Conservation (phyloP, 192 early-diverging fungal species). For the Funneliformis geosporum region DNA sequence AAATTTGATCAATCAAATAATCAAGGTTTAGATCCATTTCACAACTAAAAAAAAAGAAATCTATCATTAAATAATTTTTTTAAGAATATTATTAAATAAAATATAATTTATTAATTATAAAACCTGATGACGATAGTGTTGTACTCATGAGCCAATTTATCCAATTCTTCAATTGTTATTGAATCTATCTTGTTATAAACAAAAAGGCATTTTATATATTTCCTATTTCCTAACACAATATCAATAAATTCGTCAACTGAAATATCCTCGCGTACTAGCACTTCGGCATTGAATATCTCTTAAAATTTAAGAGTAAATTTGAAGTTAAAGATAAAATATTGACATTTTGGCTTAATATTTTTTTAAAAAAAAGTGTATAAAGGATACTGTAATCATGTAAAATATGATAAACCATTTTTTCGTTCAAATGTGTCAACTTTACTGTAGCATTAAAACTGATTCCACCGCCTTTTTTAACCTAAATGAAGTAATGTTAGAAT, state of each 20-base stretch:
- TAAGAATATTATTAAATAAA: background rate
- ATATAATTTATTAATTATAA: background rate
- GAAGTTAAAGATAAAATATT: background rate
- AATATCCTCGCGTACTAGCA: slow-evolving; percentile 95
- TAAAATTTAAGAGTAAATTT: slow-evolving; percentile 10
- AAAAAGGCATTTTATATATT: slow-evolving; percentile 95
- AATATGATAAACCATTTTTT: slow-evolving; percentile 91
- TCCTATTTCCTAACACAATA: slow-evolving; percentile 96
- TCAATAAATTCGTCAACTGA: slow-evolving; percentile 98
- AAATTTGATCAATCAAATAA: slow-evolving; percentile 86
- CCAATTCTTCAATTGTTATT: slow-evolving; percentile 93
- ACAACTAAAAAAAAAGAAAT: slow-evolving; percentile 52
- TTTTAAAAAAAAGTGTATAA: background rate
- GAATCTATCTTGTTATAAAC: slow-evolving; percentile 98
- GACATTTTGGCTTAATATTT: background rate
- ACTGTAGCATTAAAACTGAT: slow-evolving; percentile 91
- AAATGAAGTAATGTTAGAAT: background rate
- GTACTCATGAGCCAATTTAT: slow-evolving; percentile 85
- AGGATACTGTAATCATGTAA: slow-evolving; percentile 88
- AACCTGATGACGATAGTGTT: slow-evolving; percentile 82
- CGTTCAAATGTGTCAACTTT: slow-evolving; percentile 83
- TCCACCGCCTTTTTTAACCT: slow-evolving; percentile 94
- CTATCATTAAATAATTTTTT: background rate
- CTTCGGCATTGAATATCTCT: slow-evolving; percentile 96
- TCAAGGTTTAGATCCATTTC: slow-evolving; percentile 92